These are phyloP conservation scores for Sideroxylon spinosum DNA, from an alignment of 179 eudicot species.

Conservation along the genomic window DNA sequence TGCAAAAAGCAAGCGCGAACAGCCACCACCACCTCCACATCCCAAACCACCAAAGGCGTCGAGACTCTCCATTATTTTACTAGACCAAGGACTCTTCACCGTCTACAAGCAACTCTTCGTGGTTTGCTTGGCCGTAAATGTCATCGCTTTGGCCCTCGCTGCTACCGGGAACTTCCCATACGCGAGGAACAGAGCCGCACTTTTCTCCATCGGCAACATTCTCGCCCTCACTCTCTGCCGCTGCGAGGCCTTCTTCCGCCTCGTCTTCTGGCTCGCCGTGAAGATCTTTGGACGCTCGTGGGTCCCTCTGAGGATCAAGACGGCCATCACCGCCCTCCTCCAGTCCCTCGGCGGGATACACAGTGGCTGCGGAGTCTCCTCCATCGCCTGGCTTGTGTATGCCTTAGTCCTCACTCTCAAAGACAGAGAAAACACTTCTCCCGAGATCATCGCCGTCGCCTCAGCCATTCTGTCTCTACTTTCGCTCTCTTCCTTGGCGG, in stretches of 20 bases:
- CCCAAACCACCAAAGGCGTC: slow-evolving; percentile 18
- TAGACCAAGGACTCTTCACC: slow-evolving; percentile 43
- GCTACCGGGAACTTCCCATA: slow-evolving; percentile 31
- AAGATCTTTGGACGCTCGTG: slow-evolving; percentile 29
- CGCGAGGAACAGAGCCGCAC: slow-evolving; percentile 26
- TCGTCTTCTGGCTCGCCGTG: slow-evolving; percentile 38
- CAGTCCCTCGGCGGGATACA: slow-evolving; percentile 50
- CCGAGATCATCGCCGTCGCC: slow-evolving; percentile 30
- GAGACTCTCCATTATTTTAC: slow-evolving; percentile 37
- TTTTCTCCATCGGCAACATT: slow-evolving; percentile 39
- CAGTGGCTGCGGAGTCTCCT: slow-evolving; percentile 47
- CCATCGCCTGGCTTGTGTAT: slow-evolving; percentile 39
- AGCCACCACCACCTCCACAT: neutral
- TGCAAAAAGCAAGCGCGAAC: slow-evolving; percentile 13
- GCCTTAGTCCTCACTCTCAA: slow-evolving; percentile 36
- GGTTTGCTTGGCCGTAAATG: slow-evolving; percentile 28
- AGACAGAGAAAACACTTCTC: slow-evolving; percentile 29
- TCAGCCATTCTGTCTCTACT: slow-evolving; percentile 34
- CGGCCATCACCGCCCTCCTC: slow-evolving; percentile 30
- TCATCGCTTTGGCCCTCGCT: slow-evolving; percentile 28
- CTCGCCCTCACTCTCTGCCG: slow-evolving; percentile 34
- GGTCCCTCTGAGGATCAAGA: slow-evolving; percentile 34
- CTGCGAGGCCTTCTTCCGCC: slow-evolving; percentile 36
- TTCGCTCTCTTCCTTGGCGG: slow-evolving; percentile 30
- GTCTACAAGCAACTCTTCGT: slow-evolving; percentile 43